Evolutionary conservation across 768 basidiomycete species (phyloP), one percentile per base, ranked within the genome.

Genomic region (Nevesoporus exiguus): DNA sequence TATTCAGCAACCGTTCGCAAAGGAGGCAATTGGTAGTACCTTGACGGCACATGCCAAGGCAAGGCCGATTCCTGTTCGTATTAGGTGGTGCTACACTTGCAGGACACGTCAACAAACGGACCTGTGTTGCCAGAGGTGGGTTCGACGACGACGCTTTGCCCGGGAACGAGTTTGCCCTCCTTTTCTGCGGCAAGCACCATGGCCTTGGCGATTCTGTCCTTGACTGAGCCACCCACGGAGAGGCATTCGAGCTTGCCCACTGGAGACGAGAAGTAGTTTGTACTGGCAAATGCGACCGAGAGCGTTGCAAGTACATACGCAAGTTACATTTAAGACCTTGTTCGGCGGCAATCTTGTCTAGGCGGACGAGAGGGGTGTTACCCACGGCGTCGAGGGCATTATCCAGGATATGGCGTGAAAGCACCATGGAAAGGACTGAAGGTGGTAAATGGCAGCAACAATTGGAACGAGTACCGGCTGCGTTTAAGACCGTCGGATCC

Each of bases 101-200:
- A 8, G 17, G 49, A 21, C 6, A 14, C 2, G 37, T 29, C 4
- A 25, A 40, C 50, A 58, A 51, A 66, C 80, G 42, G 62, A 92
- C 93, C 94, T n/a, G 94, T 96, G 64, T 97, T 96, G 21, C 93
- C 93, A 11, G 90, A 92, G 9, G 91, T 97, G 0, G 97, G 93
- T 69, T 99, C 97, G 55, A 99, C 95, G 52, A 98, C 84, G 48
- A 95, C 84, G 60, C 90, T 93, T 71, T 91, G 78, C 0, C 94
- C 94, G 1, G 90, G 90, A 33, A 91, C 78, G 37, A 99, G 82
- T 47, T 76, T 84, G 31, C 94, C 95, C 31, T 92, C 86, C 50
- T 78, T 77, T 76, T 99, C 97, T 7, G 96, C 97, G n/a, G 86
- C 82, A 59, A 93, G 87, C 2, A 98, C 83, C 96, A 99, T 99